Base-by-base conservation (phyloP, 2,329 filamentous ascomycete species). In the Exophiala lecanii-corni region DNA sequence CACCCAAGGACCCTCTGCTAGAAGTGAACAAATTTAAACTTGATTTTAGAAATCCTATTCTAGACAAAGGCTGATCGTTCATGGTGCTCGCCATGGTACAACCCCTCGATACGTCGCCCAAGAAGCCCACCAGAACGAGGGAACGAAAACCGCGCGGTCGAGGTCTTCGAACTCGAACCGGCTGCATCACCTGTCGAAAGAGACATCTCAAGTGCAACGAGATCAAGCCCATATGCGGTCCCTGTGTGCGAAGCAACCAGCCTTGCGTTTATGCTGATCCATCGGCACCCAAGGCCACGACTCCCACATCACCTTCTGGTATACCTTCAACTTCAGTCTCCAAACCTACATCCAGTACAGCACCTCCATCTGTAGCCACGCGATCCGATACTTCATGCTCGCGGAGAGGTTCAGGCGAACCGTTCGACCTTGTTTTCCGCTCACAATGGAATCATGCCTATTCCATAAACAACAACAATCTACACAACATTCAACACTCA, bases 161-260 rank as follows among this genome's bases (percentile, higher is more conserved):
- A 35, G 33, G 33, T 7, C 33, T 35, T 7, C 33, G 37, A 17
- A 30, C 21, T 12, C 37, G 37, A 4, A 40, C 37, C 12, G 37
- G 37, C 12, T 40, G 37, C 26, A 18, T 40, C 17, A 40, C 37
- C 18, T 40, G 37, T 33, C 37, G 37, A 12, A 40, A 32, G 23
- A 9, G 37, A n/a, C 37, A 31, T n/a, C 16, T 30, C n/a, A 40
- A 40, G 18, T 40, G 37, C 17, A 31, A 40, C 26, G 37, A 40
- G 26, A 25, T 15, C n/a, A 30, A 40, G 13, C 37, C 37, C 4
- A 33, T 40, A 12, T 40, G 37, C 13, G 37, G 37, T 10, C 37
- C 23, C 12, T 40, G 37, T 32, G 26, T 23, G 4, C 21, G 37
- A 20, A 26, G 23, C n/a, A 40, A 40, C 18, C 37, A 30, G 9